Base-by-base conservation (phyloP, 805 yeast genomes). In the Zygotorulaspora danielsina region DNA sequence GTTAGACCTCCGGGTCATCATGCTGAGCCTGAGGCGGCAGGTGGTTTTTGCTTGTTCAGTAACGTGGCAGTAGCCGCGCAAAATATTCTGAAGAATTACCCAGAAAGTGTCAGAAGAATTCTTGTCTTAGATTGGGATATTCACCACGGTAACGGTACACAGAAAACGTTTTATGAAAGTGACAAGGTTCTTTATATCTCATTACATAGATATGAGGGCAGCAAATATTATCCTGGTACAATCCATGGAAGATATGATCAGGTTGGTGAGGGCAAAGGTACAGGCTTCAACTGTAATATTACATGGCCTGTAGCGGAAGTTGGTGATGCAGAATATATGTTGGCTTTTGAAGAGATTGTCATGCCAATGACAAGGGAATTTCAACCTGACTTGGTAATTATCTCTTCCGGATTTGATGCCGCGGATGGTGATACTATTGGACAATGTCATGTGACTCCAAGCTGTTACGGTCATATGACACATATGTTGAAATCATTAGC, bases 1-100 rank as follows among this genome's bases (percentile, higher is more conserved):
- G 96, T 93, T 11, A 77, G 99, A 49, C 99, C 99, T 1, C 99
- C 99, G 0, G 99, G 99, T 5, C 99, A 93, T 66, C 99, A 93
- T 59, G 97, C 98, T 1, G 99, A 94, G 57, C 98, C 99, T 2
- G 93, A 86, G 50, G 70, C 88, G 11, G 95, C 98, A 0, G 97
- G 96, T 34, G 99, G 99, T 10, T 93, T 93, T 60, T 93, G 98
- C 66, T 69, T 93, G 32, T 93, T 93, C 59, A 84, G 95, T 45
- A 93, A 93, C 57, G 99, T 93, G 17, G 96, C 97, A 0, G 96
- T 93, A 13, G 97, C 98, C 2, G 95, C 97, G 12, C 84, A 84
- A 55, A 79, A 81, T 43, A 82, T 89, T 47, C 66, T 93, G 41
- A 79, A 79, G 50, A 71, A 75, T 41, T 90, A 87, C 61, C 96